Base-by-base conservation (phyloP, 495 filamentous ascomycete genomes). In the Penicillium dipodomyicola region DNA sequence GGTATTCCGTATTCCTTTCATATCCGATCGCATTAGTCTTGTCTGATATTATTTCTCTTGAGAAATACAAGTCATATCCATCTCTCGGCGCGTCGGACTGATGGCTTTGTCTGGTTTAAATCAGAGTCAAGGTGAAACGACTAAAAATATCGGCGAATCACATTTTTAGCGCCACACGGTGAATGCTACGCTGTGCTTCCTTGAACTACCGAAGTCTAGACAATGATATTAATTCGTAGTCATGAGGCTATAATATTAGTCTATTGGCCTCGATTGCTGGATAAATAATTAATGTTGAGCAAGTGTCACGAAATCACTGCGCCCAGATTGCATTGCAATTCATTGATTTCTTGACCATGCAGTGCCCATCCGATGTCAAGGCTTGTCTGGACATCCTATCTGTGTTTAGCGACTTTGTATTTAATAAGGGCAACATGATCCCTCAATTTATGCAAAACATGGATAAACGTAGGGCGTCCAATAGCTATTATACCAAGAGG, bases 101-200 rank as follows among this genome's bases (percentile, higher is more conserved):
- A 52, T 41, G 27, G 15, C 27, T 53, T 53, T 44, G 39, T 45
- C 23, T 44, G 51, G 14, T 29, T 43, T 11, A 19, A 46, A 25
- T 29, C 43, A n/a, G n/a, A 19, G 20, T 23, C 15, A 40, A 40
- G 23, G 10, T 54, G 42, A 47, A 54, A 47, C 52, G 42, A 23
- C 52, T 40, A 54, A 54, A 54, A 47, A 47, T 54, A 54, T 11
- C 10, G 2, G 20, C 42, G 3, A 54, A 46, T 54, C 3, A 27
- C 14, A 29, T 7, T 39, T n/a, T 39, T 29, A 40, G 17, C 42
- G 32, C 29, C 20, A 33, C 41, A 44, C n/a, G 5, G 39, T 8
- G 19, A 35, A 47, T 54, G 20, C 32, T 27, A 54, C 52, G 20
- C 30, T 35, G 29, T 30, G 11, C 41, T 14, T 35, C 20, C 22